These are phyloP conservation scores for Leccinum pellstonianum DNA, from an alignment of 768 basidiomycete genomes.

Conservation along the genomic window DNA sequence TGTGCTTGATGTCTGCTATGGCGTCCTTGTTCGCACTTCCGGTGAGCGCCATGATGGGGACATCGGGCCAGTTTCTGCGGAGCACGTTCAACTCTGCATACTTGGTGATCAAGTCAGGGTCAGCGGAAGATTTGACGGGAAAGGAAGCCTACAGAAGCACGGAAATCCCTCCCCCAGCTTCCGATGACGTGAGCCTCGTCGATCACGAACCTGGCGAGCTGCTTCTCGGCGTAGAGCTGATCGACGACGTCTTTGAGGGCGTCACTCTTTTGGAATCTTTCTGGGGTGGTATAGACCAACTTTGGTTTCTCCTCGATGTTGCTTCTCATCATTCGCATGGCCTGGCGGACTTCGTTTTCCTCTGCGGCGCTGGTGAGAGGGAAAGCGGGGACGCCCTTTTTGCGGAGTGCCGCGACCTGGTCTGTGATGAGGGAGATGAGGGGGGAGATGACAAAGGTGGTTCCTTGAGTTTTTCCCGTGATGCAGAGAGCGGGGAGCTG, in stretches of 20 bases:
- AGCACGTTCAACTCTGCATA: conserved; percentile 67
- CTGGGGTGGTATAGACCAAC: conserved; percentile 89
- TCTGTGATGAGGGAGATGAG: conserved; percentile 87
- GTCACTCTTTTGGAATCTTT: conserved; percentile 70
- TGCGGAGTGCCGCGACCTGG: conserved; percentile 69
- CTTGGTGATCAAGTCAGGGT: conserved; percentile 38
- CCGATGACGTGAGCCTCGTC: conserved; percentile 97
- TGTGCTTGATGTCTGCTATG: conserved; percentile 72
- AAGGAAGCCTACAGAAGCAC: conserved; percentile 61
- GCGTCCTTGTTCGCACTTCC: conserved; percentile 87
- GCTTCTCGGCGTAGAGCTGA: conserved; percentile 52
- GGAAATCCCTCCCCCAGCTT: conserved; percentile 93
- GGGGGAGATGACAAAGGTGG: conserved; percentile 90
- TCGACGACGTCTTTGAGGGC: conserved; percentile 54
- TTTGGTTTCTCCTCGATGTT: conserved; percentile 46
- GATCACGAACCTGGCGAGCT: conserved; percentile 86
- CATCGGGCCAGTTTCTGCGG: conserved; percentile 68
- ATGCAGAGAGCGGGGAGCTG: conserved; percentile 87
- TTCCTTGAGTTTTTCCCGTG: conserved; percentile 67
- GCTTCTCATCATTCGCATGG: conserved; percentile 44
- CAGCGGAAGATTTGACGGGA: background rate
- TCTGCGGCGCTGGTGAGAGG: conserved; percentile 61
- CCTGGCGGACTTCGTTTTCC: conserved; percentile 38
- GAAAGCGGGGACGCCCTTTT: conserved; percentile 67
- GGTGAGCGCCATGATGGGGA: conserved; percentile 95